These are phyloP conservation scores for Fusarium luffae DNA, from an alignment of 2,329 filamentous ascomycete genomes.

Conservation along the genomic window DNA sequence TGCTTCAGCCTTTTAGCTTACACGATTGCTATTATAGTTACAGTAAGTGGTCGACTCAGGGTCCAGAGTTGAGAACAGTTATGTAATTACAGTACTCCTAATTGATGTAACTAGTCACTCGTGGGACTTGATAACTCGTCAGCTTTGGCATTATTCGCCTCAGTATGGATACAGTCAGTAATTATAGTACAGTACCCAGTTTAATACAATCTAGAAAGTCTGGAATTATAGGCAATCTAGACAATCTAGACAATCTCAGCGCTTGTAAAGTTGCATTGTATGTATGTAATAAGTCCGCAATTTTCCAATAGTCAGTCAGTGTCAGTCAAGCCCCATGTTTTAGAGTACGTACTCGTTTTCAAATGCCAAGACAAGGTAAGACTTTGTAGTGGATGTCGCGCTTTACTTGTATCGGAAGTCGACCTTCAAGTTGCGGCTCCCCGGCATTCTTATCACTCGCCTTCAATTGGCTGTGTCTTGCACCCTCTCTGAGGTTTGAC, in stretches of 20 bases:
- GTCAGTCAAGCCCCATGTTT: neutral
- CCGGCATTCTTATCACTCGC: constrained; percentile 32
- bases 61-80: constrained; percentile 1
- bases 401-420: constrained; percentile 41
- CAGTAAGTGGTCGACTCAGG: constrained; percentile 17
- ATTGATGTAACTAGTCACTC: neutral
- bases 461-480: constrained; percentile 21
- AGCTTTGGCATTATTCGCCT: constrained; percentile 6
- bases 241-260: neutral
- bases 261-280: neutral
- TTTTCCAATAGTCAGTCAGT: neutral
- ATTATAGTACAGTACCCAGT: neutral
- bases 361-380: constrained; percentile 18
- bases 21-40: constrained; percentile 19
- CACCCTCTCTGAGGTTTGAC: constrained; percentile 19
- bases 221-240: neutral
- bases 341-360: neutral
- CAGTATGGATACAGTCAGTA: neutral
- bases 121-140: constrained; percentile 10
- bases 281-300: neutral
- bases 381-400: constrained; percentile 21
- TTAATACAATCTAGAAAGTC: neutral
- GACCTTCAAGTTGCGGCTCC: constrained; percentile 39
- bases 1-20: constrained; percentile 32
- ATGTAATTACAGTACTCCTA: neutral